Evolutionary conservation across 352 stramenopile genomes (phyloP), one percentile per base, ranked within the genome.

Genomic region (Phytophthora fragariae): DNA sequence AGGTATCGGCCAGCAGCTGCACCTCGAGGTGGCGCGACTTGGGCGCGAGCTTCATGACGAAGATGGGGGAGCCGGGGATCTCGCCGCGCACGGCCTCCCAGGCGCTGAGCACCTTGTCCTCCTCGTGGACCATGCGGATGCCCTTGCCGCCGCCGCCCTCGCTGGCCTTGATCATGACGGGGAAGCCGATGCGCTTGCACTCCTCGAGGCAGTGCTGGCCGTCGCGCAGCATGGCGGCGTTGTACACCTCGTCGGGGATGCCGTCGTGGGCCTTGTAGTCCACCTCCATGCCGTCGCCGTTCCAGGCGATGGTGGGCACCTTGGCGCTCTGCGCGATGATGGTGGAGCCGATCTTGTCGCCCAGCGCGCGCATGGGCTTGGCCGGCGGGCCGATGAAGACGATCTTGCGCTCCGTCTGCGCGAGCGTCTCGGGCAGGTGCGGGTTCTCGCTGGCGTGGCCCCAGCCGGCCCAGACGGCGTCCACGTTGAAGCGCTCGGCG

Each of bases 151-250:
- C 98, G 57, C 98, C 98, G 57, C 98, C 98, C 83, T 99, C 98
- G 56, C 88, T 98, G 31, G 98, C 98, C 84, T 99, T 99, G 81
- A 99, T 99, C 98, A 99, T 99, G 59, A 99, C 92, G 5, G 98
- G 98, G 79, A 99, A 99, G 35, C 98, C 98, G 80, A 99, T 99
- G 65, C 93, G 83, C 41, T 92, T 91, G 68, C 95, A 98, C 57
- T 97, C 91, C n/a, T 95, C 84, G n/a, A 94, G 80, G 24, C 98
- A 99, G 74, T 99, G 86, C 50, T 92, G 76, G 1, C 94, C 92
- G 70, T 95, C 97, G 14, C 81, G 88, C 57, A 99, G 90, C 77
- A 94, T 98, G 5, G 97, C 98, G 31, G 96, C 79, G 12, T 98
- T 81, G 79, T 99, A 99, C 17, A 98, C 85, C 41, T 95, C 90